Base-by-base conservation (phyloP, 345 rosid species). In the Sonneratia alba region DNA sequence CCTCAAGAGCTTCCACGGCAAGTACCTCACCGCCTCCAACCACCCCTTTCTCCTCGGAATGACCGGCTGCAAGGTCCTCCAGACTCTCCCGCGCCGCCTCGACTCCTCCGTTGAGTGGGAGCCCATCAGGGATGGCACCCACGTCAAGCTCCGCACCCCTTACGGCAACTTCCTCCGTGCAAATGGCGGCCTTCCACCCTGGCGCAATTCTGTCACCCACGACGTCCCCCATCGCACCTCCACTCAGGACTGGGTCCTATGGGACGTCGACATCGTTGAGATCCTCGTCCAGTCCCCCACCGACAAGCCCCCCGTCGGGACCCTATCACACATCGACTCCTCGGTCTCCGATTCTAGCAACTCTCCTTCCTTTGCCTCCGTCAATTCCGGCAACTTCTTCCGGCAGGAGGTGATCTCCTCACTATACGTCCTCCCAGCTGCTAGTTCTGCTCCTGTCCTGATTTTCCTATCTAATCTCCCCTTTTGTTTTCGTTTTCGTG, bases 131-230 rank as follows among this genome's bases (percentile, higher is more conserved):
- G 92, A 85, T 47, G 96, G 83, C 3, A 71, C 79, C 24, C 82
- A 68, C 67, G 77, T 85, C 48, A 90, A 83, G 79, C 91, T 92
- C 38, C 80, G 78, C 79, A 87, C 94, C 1, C 73, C 87, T 2
- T 68, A 76, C 73, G 97, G 96, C 43, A 74, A 87, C 72, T 91
- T 79, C 74, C 77, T 93, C 74, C 82, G 96, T 42, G 98, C 85
- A 18, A 90, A 93, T 48, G 91, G 95, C 6, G 90, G 95, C 7
- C 70, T 89, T 65, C 97, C 98, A 24, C 97, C 96, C 3, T 89
- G 94, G 94, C 78, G 96, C 72, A 87, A 93, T 86, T 87, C 94
- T 0, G 79, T 91, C 5, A 91, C 95, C 0, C 98, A 93, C 67
- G 98, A 89, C 68, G 79, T 76, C 65, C 89, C 98, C 72, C 87